A percentile compares a stretch with the other conserved stretches of the same genome.
phyloP scores from a whole-genome alignment of 2,329 filamentous ascomycete species.

The Verticillium nubilum region DNA sequence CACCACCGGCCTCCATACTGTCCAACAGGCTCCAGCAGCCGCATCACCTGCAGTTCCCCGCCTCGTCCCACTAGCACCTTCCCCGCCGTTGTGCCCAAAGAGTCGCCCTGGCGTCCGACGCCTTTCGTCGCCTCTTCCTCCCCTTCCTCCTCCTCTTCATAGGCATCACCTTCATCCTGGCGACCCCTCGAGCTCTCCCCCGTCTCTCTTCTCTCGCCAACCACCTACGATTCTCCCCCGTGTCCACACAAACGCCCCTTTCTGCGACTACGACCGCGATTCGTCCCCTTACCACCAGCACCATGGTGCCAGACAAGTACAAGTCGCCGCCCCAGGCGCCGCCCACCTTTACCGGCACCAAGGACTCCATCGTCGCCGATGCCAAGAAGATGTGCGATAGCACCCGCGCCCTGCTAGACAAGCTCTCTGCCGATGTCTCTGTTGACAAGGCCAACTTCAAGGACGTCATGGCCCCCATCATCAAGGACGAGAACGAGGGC shows the following conservation, averaged over 20 bases:
- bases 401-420: conserved; percentile 60
- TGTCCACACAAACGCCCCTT: conserved; percentile 17
- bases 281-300: conserved; percentile 38
- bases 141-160: conserved; percentile 52
- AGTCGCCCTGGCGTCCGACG: conserved; percentile 31
- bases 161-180: conserved; percentile 57
- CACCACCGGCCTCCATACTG: neutral
- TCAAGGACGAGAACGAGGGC: conserved; percentile 64
- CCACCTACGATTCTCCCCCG: conserved; percentile 41
- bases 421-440: conserved; percentile 57
- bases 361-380: conserved; percentile 60
- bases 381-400: conserved; percentile 60
- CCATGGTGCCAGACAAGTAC: conserved; percentile 63
- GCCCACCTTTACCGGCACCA: conserved; percentile 70
- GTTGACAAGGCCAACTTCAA: conserved; percentile 46
- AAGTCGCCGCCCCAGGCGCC: conserved; percentile 71
- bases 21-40: neutral
- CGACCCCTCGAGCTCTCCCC: conserved; percentile 52
- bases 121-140: conserved; percentile 31
- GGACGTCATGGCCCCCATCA: conserved; percentile 59
- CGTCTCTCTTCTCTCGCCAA: conserved; percentile 54
- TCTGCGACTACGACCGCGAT: conserved; percentile 20
- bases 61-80: neutral
- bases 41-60: neutral
- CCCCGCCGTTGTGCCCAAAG: neutral